Evolutionary conservation across 768 basidiomycete species (phyloP), one percentile per base, ranked within the genome.

Genomic region (Tulasnella sp.): DNA sequence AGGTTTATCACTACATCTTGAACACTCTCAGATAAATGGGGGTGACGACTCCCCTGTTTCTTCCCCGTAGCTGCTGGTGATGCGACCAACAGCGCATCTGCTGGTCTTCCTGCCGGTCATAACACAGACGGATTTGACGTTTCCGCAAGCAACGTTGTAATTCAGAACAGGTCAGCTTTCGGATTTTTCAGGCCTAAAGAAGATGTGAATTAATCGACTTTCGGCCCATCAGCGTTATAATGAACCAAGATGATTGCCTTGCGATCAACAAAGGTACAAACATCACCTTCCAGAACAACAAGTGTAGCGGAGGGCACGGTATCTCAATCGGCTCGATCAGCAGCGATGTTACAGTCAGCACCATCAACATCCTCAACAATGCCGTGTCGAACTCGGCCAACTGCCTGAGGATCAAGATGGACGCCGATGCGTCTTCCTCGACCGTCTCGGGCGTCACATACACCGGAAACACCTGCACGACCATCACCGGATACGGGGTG

Each of bases 311-410:
- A 22, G 82, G 84, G 2, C 84, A 87, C 50, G 83, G 84, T 30
- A 78, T 83, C 62, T 82, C 80, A 2, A 73, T 85, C 24, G 83
- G 81, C 19, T 82, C 82, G 7, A 78, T 82, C 60, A 53, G 65
- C 44, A 78, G 78, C 3, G 66, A 73, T 51, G 72, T 67, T 1
- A 70, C 72, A 2, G 80, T 84, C 31, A 73, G 74, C 2, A 71
- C 70, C 44, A 69, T 85, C 31, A 60, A 71, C 5, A 76, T 85
- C 62, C 67, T 66, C 3, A 72, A 73, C 27, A 84, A 85, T 70
- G 77, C 68, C 2, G 71, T 84, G 58, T 71, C 73, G 17, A 73
- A 80, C 70, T 78, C 80, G 68, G 52, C 10, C 15, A 12, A 60
- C n/a, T 55, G 50, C 60, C 72, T 84, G 49, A 79, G 82, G 48